Evolutionary conservation across 2,329 filamentous ascomycete genomes (phyloP).

Genomic region (Cyphellophora attinorum): DNA sequence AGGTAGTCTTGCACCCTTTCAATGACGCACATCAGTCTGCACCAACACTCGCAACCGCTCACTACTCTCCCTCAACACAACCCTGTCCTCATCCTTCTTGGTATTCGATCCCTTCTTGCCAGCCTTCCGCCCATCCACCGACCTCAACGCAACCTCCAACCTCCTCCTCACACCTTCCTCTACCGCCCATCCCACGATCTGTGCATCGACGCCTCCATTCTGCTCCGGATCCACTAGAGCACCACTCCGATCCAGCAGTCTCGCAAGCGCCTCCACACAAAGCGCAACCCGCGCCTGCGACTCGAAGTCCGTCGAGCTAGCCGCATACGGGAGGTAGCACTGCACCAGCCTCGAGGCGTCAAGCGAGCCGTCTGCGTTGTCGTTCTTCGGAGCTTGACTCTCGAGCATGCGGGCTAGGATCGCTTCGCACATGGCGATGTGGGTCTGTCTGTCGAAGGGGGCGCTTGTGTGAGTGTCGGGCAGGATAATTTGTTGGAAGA

Average conservation of each 20-base stretch:
- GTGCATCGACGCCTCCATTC: constrained; percentile 22
- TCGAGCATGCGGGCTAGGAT: constrained; percentile 42
- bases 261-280: constrained; percentile 55
- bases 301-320: constrained; percentile 48
- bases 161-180: constrained; percentile 44
- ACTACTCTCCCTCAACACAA: constrained; percentile 31
- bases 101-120: constrained; percentile 30
- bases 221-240: constrained; percentile 29
- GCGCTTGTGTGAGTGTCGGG: constrained; percentile 11
- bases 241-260: too few relatives aligned
- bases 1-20: too few relatives aligned
- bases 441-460: constrained; percentile 21
- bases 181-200: constrained; percentile 35
- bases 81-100: constrained; percentile 24
- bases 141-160: constrained; percentile 16
- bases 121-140: constrained; percentile 27
- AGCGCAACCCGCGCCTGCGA: constrained; percentile 68
- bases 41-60: constrained; percentile 28
- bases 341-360: constrained; percentile 41
- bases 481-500: constrained; percentile 37
- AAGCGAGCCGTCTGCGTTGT: constrained; percentile 33
- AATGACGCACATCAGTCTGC: too few relatives aligned
- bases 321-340: constrained; percentile 58
- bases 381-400: constrained; percentile 26
- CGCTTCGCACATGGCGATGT: constrained; percentile 44